Base-by-base conservation (phyloP, 768 basidiomycete species). In the Suillus discolor region DNA sequence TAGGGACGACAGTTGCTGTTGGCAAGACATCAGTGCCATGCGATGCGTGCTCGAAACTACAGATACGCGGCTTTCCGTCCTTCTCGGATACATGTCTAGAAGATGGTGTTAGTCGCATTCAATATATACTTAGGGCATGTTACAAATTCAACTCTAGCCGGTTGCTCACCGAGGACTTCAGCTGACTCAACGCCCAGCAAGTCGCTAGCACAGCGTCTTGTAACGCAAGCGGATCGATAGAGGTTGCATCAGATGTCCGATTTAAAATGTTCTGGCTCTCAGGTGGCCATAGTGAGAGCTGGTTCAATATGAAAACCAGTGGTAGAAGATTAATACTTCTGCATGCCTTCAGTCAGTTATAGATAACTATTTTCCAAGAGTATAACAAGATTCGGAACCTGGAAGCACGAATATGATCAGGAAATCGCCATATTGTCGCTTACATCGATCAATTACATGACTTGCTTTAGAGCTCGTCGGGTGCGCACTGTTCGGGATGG, bases 21-120 rank as follows among this genome's bases (percentile, higher is more conserved):
- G 53, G 53, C 53, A 54, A 54, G 53, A 54, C 53, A 54, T 54
- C 28, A 54, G 53, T 6, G 0, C 42, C 36, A 60, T 60, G 59
- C 28, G 6, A 45, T 61, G 42, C 59, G 53, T 34, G 18, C 28
- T 54, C 28, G 18, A 54, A 31, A 18, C 51, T 28, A 28, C 53
- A 54, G 53, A 54, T 18, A 54, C 53, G 28, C 51, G 51, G 7
- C 25, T 9, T 53, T 53, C 51, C 51, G 53, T 34, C 34, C 53
- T 54, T 54, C 53, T 54, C 53, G 53, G 53, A 34, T 54, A 34
- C 18, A 18, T 31, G 28, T 54, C 53, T 54, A 54, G 53, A 31
- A 54, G 28, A 20, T 20, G 53, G 18, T 54, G 18, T 54, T 54
- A 54, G 31, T 34, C 28, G 18, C 5, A 12, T 54, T 54, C 53